Base-by-base conservation (phyloP, 441 rosid species). In the Adansonia rubrostipa region DNA sequence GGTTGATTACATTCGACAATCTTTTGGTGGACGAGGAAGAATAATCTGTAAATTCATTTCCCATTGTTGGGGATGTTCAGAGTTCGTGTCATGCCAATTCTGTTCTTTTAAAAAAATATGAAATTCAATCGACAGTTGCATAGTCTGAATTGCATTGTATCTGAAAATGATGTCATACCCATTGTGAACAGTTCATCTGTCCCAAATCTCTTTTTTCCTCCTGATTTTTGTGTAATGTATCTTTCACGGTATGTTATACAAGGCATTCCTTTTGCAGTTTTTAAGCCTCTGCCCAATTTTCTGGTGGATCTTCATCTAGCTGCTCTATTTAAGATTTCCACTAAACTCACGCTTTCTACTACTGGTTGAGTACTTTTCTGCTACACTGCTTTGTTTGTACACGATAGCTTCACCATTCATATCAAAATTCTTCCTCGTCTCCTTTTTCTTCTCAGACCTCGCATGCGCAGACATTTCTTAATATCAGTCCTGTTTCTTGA, bases 21-120 rank as follows among this genome's bases (percentile, higher is more conserved):
- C 80, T 71, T 81, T 82, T 69, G 79, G 81, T 79, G 79, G 83
- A 81, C 64, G 72, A 84, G 65, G 84, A 78, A 44, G 77, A 73
- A 78, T 80, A 82, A 83, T 86, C 89, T 91, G 95, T 89, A 94
- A 87, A 92, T 87, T 87, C 88, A 88, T 85, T 84, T 88, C 87
- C 85, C 71, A 71, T 82, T 83, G 86, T 73, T 83, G 87, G 89
- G 83, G 86, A 88, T 88, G 93, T 86, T 85, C 90, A 90, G 92
- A 81, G 87, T 84, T 85, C 77, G 66, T 85, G 80, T 78, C 82
- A 67, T 77, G 85, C 77, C 77, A 81, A 83, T 82, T 82, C 63
- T 82, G 86, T 82, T 84, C 80, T 77, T 76, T 79, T 71, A 80
- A 77, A 0, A 80, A 82, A 33, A 78, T 78, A 84, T 82, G 85